Evolutionary conservation across 2,329 filamentous ascomycete species (phyloP), one percentile per base, ranked within the genome.

Genomic region (Penicillium sp.): DNA sequence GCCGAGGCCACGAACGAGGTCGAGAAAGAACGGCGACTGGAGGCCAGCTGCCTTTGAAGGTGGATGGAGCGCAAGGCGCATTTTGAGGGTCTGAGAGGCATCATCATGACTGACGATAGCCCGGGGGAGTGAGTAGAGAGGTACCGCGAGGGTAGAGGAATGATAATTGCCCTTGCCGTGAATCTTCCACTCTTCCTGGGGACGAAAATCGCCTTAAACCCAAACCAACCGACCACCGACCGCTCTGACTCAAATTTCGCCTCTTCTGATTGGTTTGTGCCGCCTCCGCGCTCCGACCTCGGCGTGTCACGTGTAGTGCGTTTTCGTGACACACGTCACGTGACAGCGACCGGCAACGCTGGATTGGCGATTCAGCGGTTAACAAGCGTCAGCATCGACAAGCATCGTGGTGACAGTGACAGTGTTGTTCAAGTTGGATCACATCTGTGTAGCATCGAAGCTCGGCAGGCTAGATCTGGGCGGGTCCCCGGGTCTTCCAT

Each of bases 41-140:
- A 68, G 56, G 64, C 60, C 23, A 75, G 66, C 55, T 73, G 68
- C 61, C 69, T 73, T 60, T 72, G 72, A 60, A 69, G 66, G 43
- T 73, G 74, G 46, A 80, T 64, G 42, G 78, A 71, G 66, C 78
- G 75, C 65, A 78, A 64, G 50, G 78, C 76, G 60, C 69, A 72
- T 64, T 75, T 76, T 53, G 78, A 77, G 56, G 78, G 74, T 68
- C 75, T 73, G 65, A 78, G 62, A 68, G 78, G 73, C 73, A 80
- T 75, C 78, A 81, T 80, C 63, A 62, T 75, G 51, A 54, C 51
- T 56, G 65, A 70, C 65, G 64, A 67, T 49, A 63, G 58, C 67
- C 69, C 66, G 62, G 65, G 68, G 36, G 68, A 65, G 47, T 50
- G 42, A 45, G 51, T 51, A 32, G 41, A 52, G 54, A 59, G 52